Conservation (phyloP, 225 moss, liverwort and hornwort species). For the Rhytidiadelphus loreus region DNA sequence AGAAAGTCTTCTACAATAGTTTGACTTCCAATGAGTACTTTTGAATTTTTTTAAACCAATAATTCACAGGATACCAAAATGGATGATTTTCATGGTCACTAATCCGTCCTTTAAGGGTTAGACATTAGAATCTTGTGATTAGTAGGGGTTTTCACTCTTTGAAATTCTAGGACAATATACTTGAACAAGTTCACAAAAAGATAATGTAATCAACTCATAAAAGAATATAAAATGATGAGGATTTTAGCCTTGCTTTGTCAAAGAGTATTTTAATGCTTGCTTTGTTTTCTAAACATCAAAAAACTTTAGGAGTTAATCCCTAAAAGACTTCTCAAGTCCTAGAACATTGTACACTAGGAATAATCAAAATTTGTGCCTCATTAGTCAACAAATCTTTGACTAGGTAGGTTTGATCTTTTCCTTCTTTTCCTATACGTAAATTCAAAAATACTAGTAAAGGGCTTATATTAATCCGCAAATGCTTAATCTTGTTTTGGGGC, state of each 20-base stretch:
- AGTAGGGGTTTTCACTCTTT: not conserved
- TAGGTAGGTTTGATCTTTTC: not conserved
- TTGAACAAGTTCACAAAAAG: not conserved
- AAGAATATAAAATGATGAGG: not conserved
- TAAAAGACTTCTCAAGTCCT: not conserved
- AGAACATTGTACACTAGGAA: not conserved
- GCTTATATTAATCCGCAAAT: not conserved
- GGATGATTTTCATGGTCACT: too few relatives aligned
- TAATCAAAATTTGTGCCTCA: not conserved
- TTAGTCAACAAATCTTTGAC: not conserved
- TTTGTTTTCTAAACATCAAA: not conserved
- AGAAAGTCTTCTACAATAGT: too few relatives aligned
- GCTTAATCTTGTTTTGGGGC: fast-evolving
- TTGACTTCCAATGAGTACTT: too few relatives aligned
- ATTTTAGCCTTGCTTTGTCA: not conserved
- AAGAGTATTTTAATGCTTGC: not conserved
- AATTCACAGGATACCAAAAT: too few relatives aligned
- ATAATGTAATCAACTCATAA: not conserved
- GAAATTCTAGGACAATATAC: not conserved
- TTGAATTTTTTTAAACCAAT: too few relatives aligned
- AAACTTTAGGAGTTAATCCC: not conserved
- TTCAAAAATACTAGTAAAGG: not conserved
- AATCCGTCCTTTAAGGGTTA: too few relatives aligned
- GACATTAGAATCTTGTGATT: not conserved
- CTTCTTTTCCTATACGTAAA: not conserved